Conservation (phyloP, 2,329 filamentous ascomycete species). For the Bisporella sp. region DNA sequence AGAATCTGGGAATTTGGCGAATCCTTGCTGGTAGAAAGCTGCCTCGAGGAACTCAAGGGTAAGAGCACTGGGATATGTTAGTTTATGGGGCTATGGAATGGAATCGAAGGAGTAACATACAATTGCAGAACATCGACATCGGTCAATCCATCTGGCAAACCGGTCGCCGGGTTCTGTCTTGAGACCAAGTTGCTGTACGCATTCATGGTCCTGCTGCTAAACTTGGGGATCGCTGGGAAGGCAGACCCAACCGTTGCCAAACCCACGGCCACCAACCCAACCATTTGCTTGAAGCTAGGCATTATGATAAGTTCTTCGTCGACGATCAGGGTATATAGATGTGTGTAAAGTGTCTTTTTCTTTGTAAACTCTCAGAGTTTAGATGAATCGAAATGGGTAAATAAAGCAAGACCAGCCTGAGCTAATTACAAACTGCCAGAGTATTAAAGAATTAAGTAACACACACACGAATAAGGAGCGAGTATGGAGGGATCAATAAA, state of each 20-base stretch:
- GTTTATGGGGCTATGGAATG: constrained; percentile 6
- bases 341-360: not conserved
- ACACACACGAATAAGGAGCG: not conserved
- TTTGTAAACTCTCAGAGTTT: not conserved
- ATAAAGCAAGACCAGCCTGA: constrained; percentile 26
- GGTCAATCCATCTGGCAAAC: constrained; percentile 32
- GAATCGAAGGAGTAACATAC: constrained; percentile 28
- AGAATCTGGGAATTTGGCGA: constrained; percentile 55
- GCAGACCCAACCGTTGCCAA: constrained; percentile 19
- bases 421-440: constrained; percentile 16
- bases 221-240: constrained; percentile 22
- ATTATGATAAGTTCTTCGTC: constrained; percentile 14
- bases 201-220: constrained; percentile 18
- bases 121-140: constrained; percentile 48
- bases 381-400: constrained; percentile 10
- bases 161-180: constrained; percentile 24
- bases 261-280: constrained; percentile 20
- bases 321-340: too few species aligned
- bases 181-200: constrained; percentile 16
- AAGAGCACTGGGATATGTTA: constrained; percentile 45
- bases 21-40: constrained; percentile 65
- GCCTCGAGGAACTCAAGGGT: constrained; percentile 71
- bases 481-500: too few species aligned
- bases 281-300: constrained; percentile 23
- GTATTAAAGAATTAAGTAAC: constrained; percentile 15